Evolutionary conservation across 176 grass and related monocot species (phyloP).

Genomic region (Oryza brachyantha): DNA sequence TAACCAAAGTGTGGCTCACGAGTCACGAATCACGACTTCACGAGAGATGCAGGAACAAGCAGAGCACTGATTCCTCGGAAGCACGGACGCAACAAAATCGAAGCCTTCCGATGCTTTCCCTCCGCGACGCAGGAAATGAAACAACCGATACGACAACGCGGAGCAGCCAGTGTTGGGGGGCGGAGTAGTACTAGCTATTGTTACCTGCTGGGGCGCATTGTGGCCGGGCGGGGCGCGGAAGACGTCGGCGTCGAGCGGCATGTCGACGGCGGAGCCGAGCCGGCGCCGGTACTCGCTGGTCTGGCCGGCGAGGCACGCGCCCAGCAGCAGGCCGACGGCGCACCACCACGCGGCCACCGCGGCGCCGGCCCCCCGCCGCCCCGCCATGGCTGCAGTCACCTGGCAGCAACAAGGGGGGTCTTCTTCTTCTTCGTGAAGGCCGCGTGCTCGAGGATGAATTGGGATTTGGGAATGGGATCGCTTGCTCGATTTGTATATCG

Average conservation of each 20-base stretch:
- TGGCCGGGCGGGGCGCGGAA: conserved; percentile 61
- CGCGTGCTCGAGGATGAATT: not conserved
- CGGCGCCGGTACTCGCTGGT: conserved; percentile 58
- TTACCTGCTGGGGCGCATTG: conserved; percentile 83
- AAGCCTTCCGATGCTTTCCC: not conserved
- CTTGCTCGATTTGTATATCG: conserved; percentile 3
- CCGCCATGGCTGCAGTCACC: conserved; percentile 3
- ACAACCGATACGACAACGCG: too few relatives aligned
- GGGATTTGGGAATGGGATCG: conserved; percentile 30
- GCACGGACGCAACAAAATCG: not conserved
- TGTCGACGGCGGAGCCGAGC: conserved; percentile 65
- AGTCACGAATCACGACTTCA: conserved; percentile 1
- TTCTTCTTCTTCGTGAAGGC: conserved; percentile 14
- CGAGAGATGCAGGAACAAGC: not conserved
- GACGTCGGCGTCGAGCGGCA: conserved; percentile 81
- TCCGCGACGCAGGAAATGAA: too few relatives aligned
- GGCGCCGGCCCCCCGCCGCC: not conserved
- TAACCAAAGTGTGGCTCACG: not conserved
- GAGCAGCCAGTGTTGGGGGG: too few relatives aligned
- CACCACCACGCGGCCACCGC: not conserved
- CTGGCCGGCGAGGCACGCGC: conserved; percentile 23
- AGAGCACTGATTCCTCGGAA: not conserved
- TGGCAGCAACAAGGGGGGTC: not conserved
- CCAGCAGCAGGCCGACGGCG: conserved; percentile 4
- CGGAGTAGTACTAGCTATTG: too few relatives aligned